A percentile compares a stretch with the other conserved stretches of the same genome.
Conservation (phyloP, 768 basidiomycete species). For the Panaeolus papilionaceus region DNA sequence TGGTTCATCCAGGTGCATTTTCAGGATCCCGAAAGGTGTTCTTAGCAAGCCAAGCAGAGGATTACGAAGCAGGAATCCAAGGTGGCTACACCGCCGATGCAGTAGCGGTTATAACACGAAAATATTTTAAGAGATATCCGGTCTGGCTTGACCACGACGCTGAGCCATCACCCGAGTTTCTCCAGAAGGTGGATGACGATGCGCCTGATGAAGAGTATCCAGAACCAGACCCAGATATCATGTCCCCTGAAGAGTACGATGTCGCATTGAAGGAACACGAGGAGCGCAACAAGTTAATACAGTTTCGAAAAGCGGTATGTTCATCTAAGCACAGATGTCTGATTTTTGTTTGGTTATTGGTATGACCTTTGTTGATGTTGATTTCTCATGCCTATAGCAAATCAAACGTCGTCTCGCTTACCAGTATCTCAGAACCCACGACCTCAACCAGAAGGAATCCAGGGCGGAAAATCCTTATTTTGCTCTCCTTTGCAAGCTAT, state of each 20-base stretch:
- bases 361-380: background rate
- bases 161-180: constrained; percentile 17
- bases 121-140: constrained; percentile 22
- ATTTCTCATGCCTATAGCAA: constrained; percentile 1
- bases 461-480: constrained; percentile 3
- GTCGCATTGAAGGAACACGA: background rate
- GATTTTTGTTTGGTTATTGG: background rate
- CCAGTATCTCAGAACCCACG: background rate
- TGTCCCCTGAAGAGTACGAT: constrained; percentile 5
- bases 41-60: constrained; percentile 5
- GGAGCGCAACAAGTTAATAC: background rate
- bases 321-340: no score
- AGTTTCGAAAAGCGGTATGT: background rate
- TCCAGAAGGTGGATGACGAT: constrained; percentile 19
- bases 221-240: background rate
- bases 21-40: constrained; percentile 15
- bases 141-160: constrained; percentile 3
- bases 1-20: constrained; percentile 20
- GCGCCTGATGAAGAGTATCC: constrained; percentile 1
- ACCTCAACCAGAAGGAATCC: background rate
- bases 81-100: constrained; percentile 3
- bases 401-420: constrained; percentile 14
- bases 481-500: background rate
- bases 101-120: constrained; percentile 11
- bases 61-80: constrained; percentile 5